Evolutionary conservation across 2,329 filamentous ascomycete species (phyloP).

Genomic region (Colletotrichum cordylinicola): DNA sequence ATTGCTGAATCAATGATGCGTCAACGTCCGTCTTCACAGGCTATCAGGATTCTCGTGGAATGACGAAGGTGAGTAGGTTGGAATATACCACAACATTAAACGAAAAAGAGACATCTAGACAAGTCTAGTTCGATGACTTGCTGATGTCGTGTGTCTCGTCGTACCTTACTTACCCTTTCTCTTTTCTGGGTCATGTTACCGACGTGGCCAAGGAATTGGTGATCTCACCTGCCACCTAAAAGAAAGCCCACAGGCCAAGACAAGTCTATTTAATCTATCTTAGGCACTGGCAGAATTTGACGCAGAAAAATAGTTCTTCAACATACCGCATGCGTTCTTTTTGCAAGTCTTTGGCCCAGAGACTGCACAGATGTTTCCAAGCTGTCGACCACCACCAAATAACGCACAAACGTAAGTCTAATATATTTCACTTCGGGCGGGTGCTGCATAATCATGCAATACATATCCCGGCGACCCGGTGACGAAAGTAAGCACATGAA

Average conservation of each 20-base stretch:
- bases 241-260: not conserved
- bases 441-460: not conserved
- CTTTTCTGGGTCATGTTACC: not conserved
- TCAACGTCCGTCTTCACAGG: accelerated
- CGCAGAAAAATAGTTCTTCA: accelerated
- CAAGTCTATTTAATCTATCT: not conserved
- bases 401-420: not conserved
- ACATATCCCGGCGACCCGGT: accelerated
- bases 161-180: not conserved
- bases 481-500: not conserved
- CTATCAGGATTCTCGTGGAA: not conserved
- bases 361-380: not conserved
- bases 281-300: accelerated
- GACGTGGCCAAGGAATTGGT: not conserved
- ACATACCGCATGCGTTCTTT: not conserved
- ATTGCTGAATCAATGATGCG: not conserved
- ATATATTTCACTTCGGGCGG: not conserved
- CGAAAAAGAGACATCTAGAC: not conserved
- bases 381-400: not conserved
- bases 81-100: accelerated
- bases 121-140: not conserved
- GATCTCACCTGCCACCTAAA: not conserved
- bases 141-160: not conserved
- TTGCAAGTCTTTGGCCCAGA: accelerated
- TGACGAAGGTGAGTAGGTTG: not conserved